Evolutionary conservation across 2,329 filamentous ascomycete genomes (phyloP), one percentile per base, ranked within the genome.

Genomic region (Madurella fahalii): DNA sequence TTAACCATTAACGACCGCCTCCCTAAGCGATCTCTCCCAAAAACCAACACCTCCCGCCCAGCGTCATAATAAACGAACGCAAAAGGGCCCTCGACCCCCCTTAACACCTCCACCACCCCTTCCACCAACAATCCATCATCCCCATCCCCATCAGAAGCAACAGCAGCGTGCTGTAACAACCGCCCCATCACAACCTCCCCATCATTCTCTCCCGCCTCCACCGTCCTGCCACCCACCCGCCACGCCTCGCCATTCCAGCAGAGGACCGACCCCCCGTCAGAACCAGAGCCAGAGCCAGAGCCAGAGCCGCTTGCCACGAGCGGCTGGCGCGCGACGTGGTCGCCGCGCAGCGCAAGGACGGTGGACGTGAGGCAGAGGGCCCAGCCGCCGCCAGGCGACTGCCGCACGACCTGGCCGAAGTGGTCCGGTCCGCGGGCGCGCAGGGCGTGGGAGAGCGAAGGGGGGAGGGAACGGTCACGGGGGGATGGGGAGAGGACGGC

Each of bases 171-270:
- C 54, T 72, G 64, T 17, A 78, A 65, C 46, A 96, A 75, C 39
- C 81, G 65, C 34, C 76, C 66, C 65, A 93, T 85, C 16, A 97
- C 75, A 7, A 75, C 72, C 64, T 86, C 79, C 2, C 89, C 89
- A 71, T 99, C 94, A 67, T 96, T 96, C 54, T 84, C 88, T 5
- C 66, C 55, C 15, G 95, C 75, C 1, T 65, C 55, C n/a, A 96
- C 75, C 1, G 69, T 64, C 9, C 78, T 63, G 34, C 77, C 78
- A 9, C 71, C 72, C 47, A 95, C 78, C 54, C 81, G 86, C 94
- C 94, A 99, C 1, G 91, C 93, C 69, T 99, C 94, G 42, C 94
- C 94, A 67, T 99, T 99, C 94, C 94, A 99, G 77, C 93, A 96
- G 2, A 99, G 77, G 1, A 89, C 75, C 1, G 86, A 90, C 4